Conservation (phyloP, 2,329 filamentous ascomycete genomes). For the Cordyceps farinosa region DNA sequence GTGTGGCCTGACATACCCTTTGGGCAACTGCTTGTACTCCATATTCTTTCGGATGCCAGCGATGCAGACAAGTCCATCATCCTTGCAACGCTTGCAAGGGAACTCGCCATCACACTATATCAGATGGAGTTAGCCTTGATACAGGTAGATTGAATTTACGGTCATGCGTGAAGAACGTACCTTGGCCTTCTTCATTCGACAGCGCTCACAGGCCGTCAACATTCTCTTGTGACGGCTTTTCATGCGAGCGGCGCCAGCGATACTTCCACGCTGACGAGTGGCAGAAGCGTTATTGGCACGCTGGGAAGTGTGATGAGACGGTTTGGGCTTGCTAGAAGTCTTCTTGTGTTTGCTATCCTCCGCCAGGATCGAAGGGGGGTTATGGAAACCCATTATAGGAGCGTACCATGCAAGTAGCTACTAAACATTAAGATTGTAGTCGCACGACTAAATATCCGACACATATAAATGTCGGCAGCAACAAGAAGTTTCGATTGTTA, state of each 20-base stretch:
- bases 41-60: slow-evolving; percentile 63
- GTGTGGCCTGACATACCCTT: slow-evolving; percentile 45
- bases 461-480: neutral
- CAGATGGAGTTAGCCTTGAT: neutral
- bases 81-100: slow-evolving; percentile 63
- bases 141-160: neutral
- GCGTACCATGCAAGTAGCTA: slow-evolving; percentile 3
- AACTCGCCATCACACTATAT: slow-evolving; percentile 61
- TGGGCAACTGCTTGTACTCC: slow-evolving; percentile 63
- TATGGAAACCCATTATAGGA: slow-evolving; percentile 44
- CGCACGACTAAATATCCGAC: neutral
- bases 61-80: slow-evolving; percentile 61
- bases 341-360: slow-evolving; percentile 44
- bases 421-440: neutral
- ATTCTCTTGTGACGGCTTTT: slow-evolving; percentile 61
- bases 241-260: slow-evolving; percentile 34
- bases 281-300: slow-evolving; percentile 39
- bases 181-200: slow-evolving; percentile 69
- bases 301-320: slow-evolving; percentile 49
- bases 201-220: slow-evolving; percentile 65
- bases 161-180: slow-evolving; percentile 38
- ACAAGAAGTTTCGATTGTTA: neutral
- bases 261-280: slow-evolving; percentile 37
- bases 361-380: slow-evolving; percentile 50
- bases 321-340: slow-evolving; percentile 43